Evolutionary conservation across 225 moss, liverwort and hornwort species (phyloP), one percentile per base, ranked within the genome.

Genomic region (Takakia lepidozioides): DNA sequence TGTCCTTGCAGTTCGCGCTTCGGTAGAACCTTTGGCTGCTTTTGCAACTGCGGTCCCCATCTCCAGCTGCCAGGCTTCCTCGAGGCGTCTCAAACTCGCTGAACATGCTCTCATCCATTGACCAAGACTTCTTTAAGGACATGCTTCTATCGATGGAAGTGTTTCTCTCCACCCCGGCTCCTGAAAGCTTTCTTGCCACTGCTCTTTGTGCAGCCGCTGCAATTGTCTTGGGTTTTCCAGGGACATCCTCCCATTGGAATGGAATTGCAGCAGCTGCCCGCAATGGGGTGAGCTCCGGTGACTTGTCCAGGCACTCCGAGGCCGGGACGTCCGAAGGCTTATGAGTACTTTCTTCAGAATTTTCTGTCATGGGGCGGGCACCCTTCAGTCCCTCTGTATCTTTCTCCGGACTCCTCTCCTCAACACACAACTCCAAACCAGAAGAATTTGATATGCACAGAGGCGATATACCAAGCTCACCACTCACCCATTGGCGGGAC

Each of bases 241-340:
- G 91, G 40, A 72, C 75, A 4, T 81, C 91, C 62, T 84, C 86
- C 91, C 91, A 86, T 19, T 74, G 63, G 47, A 84, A 78, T 8
- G 90, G 78, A 47, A 84, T 51, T 19, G 76, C 49, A 16, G 60
- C 46, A 1, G 76, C 62, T 19, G 53, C 34, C n/a, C 32, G 32
- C 0, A 56, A 45, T n/a, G 39, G 60, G 28, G 45, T 48, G 38
- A 57, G 60, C 38, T 72, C 67, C 8, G 68, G 67, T 10, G 72
- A 58, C 32, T 32, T 32, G 32, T 32, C 11, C 32, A 32, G 0
- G 0, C 0, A 6, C 8, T 32, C 32, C 32, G 8, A 32, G 11
- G 32, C 32, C 7, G 11, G 7, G 7, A 11, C 32, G 8, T 7
- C 7, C 11, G 32, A 32, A 6, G 32, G 32, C 11, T 11, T 7